Base-by-base conservation (phyloP, 768 basidiomycete genomes). In the Rhizopogon vulgaris region DNA sequence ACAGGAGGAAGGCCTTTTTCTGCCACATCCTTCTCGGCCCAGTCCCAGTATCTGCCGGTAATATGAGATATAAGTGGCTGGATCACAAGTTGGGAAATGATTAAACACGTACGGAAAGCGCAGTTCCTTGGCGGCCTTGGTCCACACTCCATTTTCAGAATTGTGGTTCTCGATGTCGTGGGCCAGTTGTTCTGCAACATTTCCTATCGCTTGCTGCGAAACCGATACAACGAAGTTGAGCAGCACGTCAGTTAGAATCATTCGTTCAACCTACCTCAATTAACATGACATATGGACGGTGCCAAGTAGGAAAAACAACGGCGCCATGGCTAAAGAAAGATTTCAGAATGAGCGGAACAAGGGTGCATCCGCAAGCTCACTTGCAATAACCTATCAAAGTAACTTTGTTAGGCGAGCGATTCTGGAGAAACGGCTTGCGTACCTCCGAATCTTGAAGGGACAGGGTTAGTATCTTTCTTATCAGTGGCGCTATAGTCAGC, bases 211-310 rank as follows among this genome's bases (percentile, higher is more conserved):
- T 67, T 67, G 63, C 64, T 67, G 38, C 14, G 12, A 36, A 17
- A 18, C 18, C 11, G 10, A n/a, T 22, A 25, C 51, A 18, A 30
- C 15, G 8, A 9, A 9, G 8, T 12, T 2, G 14, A 12, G 22
- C 15, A 38, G 22, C 14, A 10, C 12, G 6, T 30, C 5, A 34
- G 4, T 11, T 8, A 10, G 9, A 30, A 22, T 46, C 32, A 34
- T 27, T 17, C 2, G 24, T 48, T 36, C 15, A n/a, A 45, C 51
- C n/a, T 22, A 63, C 63, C 41, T 63, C 63, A 11, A 63, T 41
- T n/a, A 65, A 53, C 63, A 63, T 54, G 9, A 65, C 27, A 27
- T 63, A 63, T n/a, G 63, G 63, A 11, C 63, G 61, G 27, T 63
- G 63, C 63, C 63, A 63, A 43, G 63, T 41, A 25, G 60, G 52